Evolutionary conservation across 108 stramenopile species (phyloP).

Genomic region (Bacterosira constricta): DNA sequence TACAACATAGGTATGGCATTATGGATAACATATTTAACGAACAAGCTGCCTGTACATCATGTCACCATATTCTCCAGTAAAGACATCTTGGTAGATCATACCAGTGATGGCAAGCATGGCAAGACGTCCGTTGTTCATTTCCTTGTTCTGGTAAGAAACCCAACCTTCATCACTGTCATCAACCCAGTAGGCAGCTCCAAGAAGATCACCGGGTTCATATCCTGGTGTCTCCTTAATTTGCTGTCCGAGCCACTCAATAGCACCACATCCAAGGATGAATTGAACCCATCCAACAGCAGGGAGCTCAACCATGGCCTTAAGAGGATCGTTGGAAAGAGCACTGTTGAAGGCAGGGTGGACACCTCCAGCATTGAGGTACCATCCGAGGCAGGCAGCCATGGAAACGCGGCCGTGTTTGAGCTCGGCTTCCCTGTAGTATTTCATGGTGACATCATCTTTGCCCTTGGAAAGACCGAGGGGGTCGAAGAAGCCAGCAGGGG

Average conservation of each 20-base stretch:
- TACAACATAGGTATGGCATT: too few species aligned
- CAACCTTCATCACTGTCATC: slow-evolving; percentile 90
- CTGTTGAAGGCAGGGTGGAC: slow-evolving; percentile 90
- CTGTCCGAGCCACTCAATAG: slow-evolving; percentile 86
- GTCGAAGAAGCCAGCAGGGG: slow-evolving; percentile 90
- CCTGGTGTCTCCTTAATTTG: slow-evolving; percentile 89
- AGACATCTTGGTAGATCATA: slow-evolving; percentile 85
- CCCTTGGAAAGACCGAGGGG: slow-evolving; percentile 84
- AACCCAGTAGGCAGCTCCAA: slow-evolving; percentile 91
- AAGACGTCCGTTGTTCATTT: slow-evolving; percentile 95
- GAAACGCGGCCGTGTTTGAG: slow-evolving; percentile 97
- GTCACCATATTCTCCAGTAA: slow-evolving; percentile 86
- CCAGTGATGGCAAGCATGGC: slow-evolving; percentile 95
- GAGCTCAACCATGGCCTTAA: slow-evolving; percentile 85
- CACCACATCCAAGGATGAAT: slow-evolving; percentile 91
- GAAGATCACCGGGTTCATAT: slow-evolving; percentile 88
- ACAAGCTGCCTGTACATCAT: slow-evolving; percentile 80
- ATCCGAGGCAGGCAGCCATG: slow-evolving; percentile 97
- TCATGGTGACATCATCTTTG: slow-evolving; percentile 80
- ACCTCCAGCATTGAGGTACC: slow-evolving; percentile 89
- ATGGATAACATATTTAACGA: slow-evolving; percentile 18
- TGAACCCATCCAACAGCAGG: slow-evolving; percentile 89
- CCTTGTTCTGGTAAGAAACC: slow-evolving; percentile 94
- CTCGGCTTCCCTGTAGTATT: slow-evolving; percentile 92
- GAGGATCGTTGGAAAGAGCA: slow-evolving; percentile 75